Evolutionary conservation across 176 grass and related monocot species (phyloP), one percentile per base, ranked within the genome.

Genomic region (Typha latifolia): DNA sequence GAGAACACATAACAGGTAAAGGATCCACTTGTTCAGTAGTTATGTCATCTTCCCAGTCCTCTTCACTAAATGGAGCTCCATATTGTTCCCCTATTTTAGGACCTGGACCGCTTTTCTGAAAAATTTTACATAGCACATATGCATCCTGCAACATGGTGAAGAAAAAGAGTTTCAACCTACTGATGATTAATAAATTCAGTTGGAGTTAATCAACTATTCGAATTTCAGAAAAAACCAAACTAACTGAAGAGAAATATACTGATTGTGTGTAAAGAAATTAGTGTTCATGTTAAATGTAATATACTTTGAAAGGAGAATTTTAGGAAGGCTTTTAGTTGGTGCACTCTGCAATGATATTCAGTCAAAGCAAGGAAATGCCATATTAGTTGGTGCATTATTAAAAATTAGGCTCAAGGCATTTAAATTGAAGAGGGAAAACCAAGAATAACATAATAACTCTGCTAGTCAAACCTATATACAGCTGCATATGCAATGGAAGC

Each of bases 21-120:
- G 52, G 50, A 80, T 78, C 62, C 64, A 76, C 69, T 71, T 62
- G 20, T 75, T 80, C 86, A 55, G 52, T 61, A 70, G 81, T 75
- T 13, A 15, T 34, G 24, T 83, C 76, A 32, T 85, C 87, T 51
- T 91, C 86, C 85, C 82, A 86, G 22, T 96, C 88, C 63, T 84
- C 75, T 72, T 96, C 93, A 10, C 81, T 83, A 47, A 96, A 96
- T 72, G 88, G 92, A 48, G 88, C 92, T 63, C 92, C 88, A 47
- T 96, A 91, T 6, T 96, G 85, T 63, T 88, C 88, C 20, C 92
- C 88, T 22, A 83, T 76, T 78, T 91, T 96, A 19, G 93, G 88
- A 68, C 93, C 93, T 69, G 43, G 64, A 50, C 88, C 93, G 59
- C 85, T 97, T 71, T 91, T 91, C 63, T 91, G 78, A 78, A 91